Percentiles rank a stretch among this genome's conserved stretches.
phyloP scores from a whole-genome alignment of 768 basidiomycete genomes.

The Lepiota subincarnata region DNA sequence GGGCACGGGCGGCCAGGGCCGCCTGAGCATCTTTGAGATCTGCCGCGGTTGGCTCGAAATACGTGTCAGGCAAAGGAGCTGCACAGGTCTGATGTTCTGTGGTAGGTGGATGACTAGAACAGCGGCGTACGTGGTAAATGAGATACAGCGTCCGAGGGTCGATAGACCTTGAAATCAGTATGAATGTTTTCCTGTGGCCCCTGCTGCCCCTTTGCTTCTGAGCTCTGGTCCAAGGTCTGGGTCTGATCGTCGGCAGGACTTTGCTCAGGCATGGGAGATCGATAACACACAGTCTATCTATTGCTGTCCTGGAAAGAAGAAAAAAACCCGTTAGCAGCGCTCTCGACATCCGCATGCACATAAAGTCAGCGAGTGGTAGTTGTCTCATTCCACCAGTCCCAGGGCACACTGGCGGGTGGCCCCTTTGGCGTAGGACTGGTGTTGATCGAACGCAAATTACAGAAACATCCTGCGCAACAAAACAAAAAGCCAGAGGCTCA shows the following conservation, averaged over 20 bases:
- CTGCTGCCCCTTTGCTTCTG: neutral
- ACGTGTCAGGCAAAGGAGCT: conserved; percentile 64
- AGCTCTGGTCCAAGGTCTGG: neutral
- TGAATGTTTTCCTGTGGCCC: neutral
- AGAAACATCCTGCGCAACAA: conserved; percentile 43
- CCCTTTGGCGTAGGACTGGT: conserved; percentile 63
- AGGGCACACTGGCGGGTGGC: conserved; percentile 71
- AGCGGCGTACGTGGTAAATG: conserved; percentile 12
- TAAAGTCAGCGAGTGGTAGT: conserved; percentile 44
- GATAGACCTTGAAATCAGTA: conserved; percentile 4
- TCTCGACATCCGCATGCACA: too few relatives aligned
- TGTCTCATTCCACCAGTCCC: conserved; percentile 72
- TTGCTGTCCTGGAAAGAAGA: too few relatives aligned
- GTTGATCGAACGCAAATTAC: conserved; percentile 91
- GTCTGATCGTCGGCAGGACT: neutral
- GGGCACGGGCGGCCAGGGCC: conserved; percentile 55
- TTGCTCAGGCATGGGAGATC: neutral
- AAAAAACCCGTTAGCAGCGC: too few relatives aligned
- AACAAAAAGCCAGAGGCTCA: neutral
- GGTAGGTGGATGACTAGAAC: neutral
- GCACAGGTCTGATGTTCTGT: conserved; percentile 9
- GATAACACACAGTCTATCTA: neutral
- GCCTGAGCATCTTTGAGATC: conserved; percentile 70
- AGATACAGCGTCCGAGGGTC: conserved; percentile 1
- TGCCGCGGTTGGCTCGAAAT: conserved; percentile 65